These are phyloP conservation scores for Epichloe glyceriae DNA, from an alignment of 2,329 filamentous ascomycete genomes.

Conservation along the genomic window DNA sequence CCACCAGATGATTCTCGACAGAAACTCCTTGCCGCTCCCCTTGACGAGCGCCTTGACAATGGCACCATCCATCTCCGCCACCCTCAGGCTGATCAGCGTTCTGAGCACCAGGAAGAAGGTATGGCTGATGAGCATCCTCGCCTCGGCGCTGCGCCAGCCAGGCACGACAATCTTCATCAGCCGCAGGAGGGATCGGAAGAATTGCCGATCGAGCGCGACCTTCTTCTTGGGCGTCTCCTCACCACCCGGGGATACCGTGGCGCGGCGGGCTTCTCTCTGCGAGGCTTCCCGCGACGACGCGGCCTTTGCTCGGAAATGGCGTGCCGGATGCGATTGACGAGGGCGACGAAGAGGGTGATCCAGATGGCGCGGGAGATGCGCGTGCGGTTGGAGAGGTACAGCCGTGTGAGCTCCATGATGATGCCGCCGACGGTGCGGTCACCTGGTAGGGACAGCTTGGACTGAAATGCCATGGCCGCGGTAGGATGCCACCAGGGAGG, in stretches of 20 bases:
- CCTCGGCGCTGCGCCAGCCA: constrained; percentile 78
- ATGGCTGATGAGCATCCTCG: constrained; percentile 75
- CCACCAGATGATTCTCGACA: constrained; percentile 89
- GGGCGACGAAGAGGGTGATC: constrained; percentile 65
- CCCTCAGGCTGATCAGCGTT: constrained; percentile 87
- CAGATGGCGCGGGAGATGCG: constrained; percentile 76
- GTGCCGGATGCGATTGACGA: constrained; percentile 78
- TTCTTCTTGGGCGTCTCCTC: constrained; percentile 48
- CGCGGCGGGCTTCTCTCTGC: constrained; percentile 33
- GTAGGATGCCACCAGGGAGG: not conserved
- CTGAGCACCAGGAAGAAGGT: constrained; percentile 84
- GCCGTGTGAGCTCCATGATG: constrained; percentile 51
- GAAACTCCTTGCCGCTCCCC: constrained; percentile 80
- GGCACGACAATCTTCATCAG: constrained; percentile 81
- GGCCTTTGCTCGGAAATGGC: constrained; percentile 83
- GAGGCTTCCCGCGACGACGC: constrained; percentile 58
- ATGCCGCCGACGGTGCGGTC: constrained; percentile 53
- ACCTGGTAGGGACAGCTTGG: constrained; percentile 50
- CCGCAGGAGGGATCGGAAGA: constrained; percentile 59
- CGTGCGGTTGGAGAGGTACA: constrained; percentile 70
- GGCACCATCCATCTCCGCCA: constrained; percentile 87
- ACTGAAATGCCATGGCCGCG: constrained; percentile 55
- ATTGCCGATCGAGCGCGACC: constrained; percentile 84
- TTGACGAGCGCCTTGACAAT: constrained; percentile 87
- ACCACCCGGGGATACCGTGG: constrained; percentile 30